Base-by-base conservation (phyloP, 164 flowering plant genomes). In the Nymphaea colorata region DNA sequence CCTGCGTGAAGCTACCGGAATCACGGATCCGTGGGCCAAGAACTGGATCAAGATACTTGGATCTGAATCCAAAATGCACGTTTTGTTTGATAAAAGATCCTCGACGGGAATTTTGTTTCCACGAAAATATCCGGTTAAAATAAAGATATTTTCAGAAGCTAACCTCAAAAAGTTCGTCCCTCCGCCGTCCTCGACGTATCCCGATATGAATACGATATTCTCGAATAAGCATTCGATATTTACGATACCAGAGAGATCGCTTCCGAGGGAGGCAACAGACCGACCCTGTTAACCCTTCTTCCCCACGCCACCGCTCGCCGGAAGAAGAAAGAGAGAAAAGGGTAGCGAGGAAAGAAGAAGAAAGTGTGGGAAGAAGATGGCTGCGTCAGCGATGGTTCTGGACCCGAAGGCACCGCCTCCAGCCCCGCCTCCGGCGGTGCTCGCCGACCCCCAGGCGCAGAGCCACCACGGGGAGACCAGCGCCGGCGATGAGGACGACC, bases 401-500 rank as follows among this genome's bases (percentile, higher is more conserved):
- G 10, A 17, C 12, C 25, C 25, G 42, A 61, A 17, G 41, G 41
- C 42, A 17, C 16, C 7, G 10, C 64, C 42, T 12, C n/a, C 7
- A 17, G 7, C 12, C 3, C 41, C 11, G 3, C 64, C 64, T 12
- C 64, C 64, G 7, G 41, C 64, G 42, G 64, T 61, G 36, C 64
- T 61, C 3, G 36, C n/a, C 12, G 42, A 55, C 10, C 16, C 59
- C 16, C 12, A 61, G 42, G 41, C n/a, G 41, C 18, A 12, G 0
- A 2, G 7, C 42, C 64, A 61, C n/a, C 42, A 51, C 8, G 8
- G 57, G 57, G 57, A 51, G 14, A 15, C 8, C 8, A 8, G 3
- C 4, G 64, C 70, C 10, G 43, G 71, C 66, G 87, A 82, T 69
- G 93, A 88, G 3, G 98, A 89, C 41, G 98, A 93, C 60, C 90